Percentiles rank a stretch among this genome's conserved stretches.
Conservation (phyloP, 176 grass and related monocot genomes). For the Musa beccarii region DNA sequence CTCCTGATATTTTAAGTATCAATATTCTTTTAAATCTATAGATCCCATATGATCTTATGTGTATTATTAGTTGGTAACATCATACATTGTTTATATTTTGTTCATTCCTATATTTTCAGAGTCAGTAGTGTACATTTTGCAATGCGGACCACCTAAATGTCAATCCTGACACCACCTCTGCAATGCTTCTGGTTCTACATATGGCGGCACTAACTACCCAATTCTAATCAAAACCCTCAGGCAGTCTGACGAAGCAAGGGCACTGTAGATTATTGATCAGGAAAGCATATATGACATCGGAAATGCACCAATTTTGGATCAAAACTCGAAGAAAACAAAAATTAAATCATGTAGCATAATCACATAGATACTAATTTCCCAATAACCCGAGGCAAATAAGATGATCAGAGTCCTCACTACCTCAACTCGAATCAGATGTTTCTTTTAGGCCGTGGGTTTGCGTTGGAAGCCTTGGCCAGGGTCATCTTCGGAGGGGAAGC, state of each 20-base stretch:
- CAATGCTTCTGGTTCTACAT: not conserved
- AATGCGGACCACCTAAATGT: not conserved
- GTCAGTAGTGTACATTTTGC: not conserved
- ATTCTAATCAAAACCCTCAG: not conserved
- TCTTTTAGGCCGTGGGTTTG: conserved; percentile 44
- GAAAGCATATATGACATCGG: no score
- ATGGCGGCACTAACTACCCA: no score
- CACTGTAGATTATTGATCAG: no score
- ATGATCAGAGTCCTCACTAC: not conserved
- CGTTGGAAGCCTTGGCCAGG: conserved; percentile 46
- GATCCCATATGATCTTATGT: not conserved
- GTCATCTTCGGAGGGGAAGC: conserved; percentile 46
- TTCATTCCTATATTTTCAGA: no score
- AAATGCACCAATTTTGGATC: no score
- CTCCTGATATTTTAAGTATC: not conserved
- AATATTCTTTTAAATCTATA: not conserved
- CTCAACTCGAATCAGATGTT: not conserved
- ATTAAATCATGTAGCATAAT: not conserved
- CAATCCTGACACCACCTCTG: not conserved
- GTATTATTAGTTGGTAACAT: not conserved
- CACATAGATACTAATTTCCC: not conserved
- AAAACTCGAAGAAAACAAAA: not conserved
- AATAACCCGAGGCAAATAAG: not conserved
- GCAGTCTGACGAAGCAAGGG: no score
- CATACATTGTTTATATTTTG: no score